Conservation (phyloP, 2,329 filamentous ascomycete genomes). For the Verticillium nubilum region DNA sequence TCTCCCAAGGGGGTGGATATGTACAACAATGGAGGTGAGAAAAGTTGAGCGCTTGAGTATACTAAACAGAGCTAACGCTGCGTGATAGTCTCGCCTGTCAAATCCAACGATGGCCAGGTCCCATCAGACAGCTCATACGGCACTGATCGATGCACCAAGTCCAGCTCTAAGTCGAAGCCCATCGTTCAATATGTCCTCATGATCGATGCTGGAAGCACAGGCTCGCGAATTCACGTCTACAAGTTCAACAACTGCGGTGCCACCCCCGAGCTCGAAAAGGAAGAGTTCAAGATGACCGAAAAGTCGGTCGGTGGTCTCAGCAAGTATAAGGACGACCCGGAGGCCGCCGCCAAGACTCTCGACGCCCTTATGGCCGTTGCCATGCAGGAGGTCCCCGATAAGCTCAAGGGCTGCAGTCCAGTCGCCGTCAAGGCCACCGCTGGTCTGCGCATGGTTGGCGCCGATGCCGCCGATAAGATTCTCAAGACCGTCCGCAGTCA, state of each 20-base stretch:
- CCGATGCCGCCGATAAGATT: slow-evolving; percentile 76
- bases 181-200: slow-evolving; percentile 97
- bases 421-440: slow-evolving; percentile 98
- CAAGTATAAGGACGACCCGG: slow-evolving; percentile 78
- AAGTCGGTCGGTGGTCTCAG: slow-evolving; percentile 81
- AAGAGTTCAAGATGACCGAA: slow-evolving; percentile 90
- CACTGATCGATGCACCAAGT: slow-evolving; percentile 73
- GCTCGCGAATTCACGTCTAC: slow-evolving; percentile 97
- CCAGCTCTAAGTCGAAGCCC: slow-evolving; percentile 82
- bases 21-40: slow-evolving; percentile 41
- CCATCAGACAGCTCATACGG: slow-evolving; percentile 58
- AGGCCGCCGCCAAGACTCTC: slow-evolving; percentile 83
- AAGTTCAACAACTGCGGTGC: slow-evolving; percentile 98
- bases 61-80: slow-evolving; percentile 12
- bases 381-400: slow-evolving; percentile 76
- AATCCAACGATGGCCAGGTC: slow-evolving; percentile 38
- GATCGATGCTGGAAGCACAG: slow-evolving; percentile 97
- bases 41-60: neutral
- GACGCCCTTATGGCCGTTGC: slow-evolving; percentile 85
- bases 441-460: slow-evolving; percentile 80
- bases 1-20: slow-evolving; percentile 54
- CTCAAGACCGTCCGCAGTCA: slow-evolving; percentile 77
- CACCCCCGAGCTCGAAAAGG: slow-evolving; percentile 89
- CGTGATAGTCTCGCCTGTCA: slow-evolving; percentile 16
- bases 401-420: slow-evolving; percentile 85